Base-by-base conservation (phyloP, 345 rosid species). In the Eucalyptus cloeziana region DNA sequence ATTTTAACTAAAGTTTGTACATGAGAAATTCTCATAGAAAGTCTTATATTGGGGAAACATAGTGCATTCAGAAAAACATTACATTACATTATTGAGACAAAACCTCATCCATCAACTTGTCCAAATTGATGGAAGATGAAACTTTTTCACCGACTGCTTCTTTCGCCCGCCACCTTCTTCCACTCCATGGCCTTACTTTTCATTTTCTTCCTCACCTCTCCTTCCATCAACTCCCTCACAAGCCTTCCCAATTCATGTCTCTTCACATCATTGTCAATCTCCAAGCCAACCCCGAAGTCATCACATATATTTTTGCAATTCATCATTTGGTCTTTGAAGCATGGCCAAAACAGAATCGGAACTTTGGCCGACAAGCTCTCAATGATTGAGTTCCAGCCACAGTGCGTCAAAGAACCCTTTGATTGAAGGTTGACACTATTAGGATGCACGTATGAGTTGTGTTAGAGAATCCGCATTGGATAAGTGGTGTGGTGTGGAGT, bases 221-320 rank as follows among this genome's bases (percentile, higher is more conserved):
- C 86, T 27, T 81, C 86, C 50, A 81, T 81, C 31, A 81, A 40
- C 47, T 22, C 86, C 31, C 86, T 43, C 50, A 81, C 86, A 21
- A 81, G 86, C 86, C 86, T 81, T 10, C 44, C 50, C 86, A 81
- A 25, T 51, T 87, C 88, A 22, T 91, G 91, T 56, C 93, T 91
- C 86, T 87, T 93, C 21, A 90, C 94, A 40, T 93, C 52, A 9
- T 37, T 87, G 33, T 69, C 80, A 37, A 69, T 69, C 80, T 69
- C 80, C 43, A 69, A 33, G 85, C 95, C 93, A 5, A 93, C 67
- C 56, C 86, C 90, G 91, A 94, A 94, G 15, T 90, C 89, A 27
- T 30, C 88, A 86, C 93, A 92, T 8, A 89, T 62, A 19, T 89
- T 93, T 89, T 87, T 13, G 30, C 91, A 87, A 51, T 90, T 91